A percentile compares a stretch with the other conserved stretches of the same genome.
Conservation (phyloP, 1,284 basidiomycete species). For the Boletus sp. region DNA sequence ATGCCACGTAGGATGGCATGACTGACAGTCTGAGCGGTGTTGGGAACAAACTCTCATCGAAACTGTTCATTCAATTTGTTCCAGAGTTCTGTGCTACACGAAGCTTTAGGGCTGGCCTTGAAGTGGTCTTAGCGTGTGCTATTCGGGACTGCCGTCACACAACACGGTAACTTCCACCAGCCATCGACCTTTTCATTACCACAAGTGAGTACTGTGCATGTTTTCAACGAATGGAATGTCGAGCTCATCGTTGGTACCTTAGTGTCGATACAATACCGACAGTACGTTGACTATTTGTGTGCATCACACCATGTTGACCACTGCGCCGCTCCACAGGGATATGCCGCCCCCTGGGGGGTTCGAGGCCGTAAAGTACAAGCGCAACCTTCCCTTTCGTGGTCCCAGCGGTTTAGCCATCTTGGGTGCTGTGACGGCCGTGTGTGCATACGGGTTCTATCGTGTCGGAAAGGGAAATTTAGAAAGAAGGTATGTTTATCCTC, state of each 20-base stretch:
- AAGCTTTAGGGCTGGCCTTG: slow-evolving; percentile 30
- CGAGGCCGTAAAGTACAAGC: slow-evolving; percentile 92
- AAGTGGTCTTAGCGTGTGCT: not conserved
- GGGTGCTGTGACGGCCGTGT: slow-evolving; percentile 80
- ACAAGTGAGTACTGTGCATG: slow-evolving; percentile 21
- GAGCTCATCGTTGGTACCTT: not conserved
- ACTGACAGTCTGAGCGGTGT: slow-evolving; percentile 8
- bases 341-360: slow-evolving; percentile 96
- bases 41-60: slow-evolving; percentile 7
- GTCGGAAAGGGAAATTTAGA: slow-evolving; percentile 90
- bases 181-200: not conserved
- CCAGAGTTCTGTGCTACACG: slow-evolving; percentile 10
- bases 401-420: slow-evolving; percentile 88
- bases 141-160: not conserved
- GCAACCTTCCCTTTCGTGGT: slow-evolving; percentile 91
- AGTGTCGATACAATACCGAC: slow-evolving; percentile 69
- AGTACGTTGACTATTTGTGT: slow-evolving; percentile 44
- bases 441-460: slow-evolving; percentile 91
- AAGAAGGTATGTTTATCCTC: slow-evolving; percentile 69
- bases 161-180: slow-evolving; percentile 1
- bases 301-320: slow-evolving; percentile 14
- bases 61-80: slow-evolving; percentile 1
- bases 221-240: slow-evolving; percentile 1
- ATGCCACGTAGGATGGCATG: not conserved
- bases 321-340: slow-evolving; percentile 59